These are phyloP conservation scores for Apophysomyces ossiformis DNA, from an alignment of 371 early-diverging fungal genomes.

Conservation along the genomic window DNA sequence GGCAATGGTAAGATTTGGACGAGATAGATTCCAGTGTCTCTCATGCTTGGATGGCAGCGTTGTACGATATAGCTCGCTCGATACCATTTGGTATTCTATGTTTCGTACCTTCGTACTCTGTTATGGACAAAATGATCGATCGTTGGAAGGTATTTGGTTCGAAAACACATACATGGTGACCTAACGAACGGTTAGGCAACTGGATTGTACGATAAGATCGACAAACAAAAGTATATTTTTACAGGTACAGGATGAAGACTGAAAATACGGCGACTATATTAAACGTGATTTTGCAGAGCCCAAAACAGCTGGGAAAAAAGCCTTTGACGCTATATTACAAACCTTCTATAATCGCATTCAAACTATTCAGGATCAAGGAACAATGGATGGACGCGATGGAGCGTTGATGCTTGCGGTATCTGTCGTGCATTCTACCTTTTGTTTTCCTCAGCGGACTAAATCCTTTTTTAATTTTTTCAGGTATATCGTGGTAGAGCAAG, in stretches of 20 bases:
- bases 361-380: constrained; percentile 12
- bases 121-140: constrained; percentile 52
- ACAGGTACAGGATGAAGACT: constrained; percentile 24
- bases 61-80: constrained; percentile 47
- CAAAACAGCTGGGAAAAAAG: constrained; percentile 43
- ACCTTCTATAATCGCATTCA: constrained; percentile 50
- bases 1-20: constrained; percentile 43
- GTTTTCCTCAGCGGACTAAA: background rate
- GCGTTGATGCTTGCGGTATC: constrained; percentile 66
- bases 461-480: constrained; percentile 37
- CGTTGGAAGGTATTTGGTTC: constrained; percentile 49
- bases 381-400: constrained; percentile 45
- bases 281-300: constrained; percentile 55
- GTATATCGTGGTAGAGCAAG: constrained; percentile 90
- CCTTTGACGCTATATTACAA: constrained; percentile 59
- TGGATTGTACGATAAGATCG: constrained; percentile 37
- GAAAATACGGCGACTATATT: constrained; percentile 7
- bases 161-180: background rate
- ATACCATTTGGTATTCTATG: constrained; percentile 69
- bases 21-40: background rate
- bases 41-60: constrained; percentile 23
- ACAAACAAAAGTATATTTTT: constrained; percentile 31
- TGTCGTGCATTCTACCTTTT: background rate
- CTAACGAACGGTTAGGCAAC: constrained; percentile 28
- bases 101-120: constrained; percentile 66